Base-by-base conservation (phyloP, 2,329 filamentous ascomycete species). In the Colletotrichum cordylinicola region DNA sequence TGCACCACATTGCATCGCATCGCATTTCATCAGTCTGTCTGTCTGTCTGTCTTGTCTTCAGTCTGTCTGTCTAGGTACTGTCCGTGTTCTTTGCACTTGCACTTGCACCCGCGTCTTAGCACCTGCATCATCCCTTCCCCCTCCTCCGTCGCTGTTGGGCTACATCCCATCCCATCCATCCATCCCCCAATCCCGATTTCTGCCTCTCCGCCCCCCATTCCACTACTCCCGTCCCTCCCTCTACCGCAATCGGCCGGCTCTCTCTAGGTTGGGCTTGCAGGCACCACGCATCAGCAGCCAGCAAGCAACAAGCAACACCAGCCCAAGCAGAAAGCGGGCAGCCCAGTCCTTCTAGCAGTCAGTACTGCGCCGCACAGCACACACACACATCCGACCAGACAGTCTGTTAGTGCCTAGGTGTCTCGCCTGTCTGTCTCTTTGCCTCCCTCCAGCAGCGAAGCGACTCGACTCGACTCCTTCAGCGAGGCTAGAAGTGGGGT, bases 401-500 rank as follows among this genome's bases (percentile, higher is more conserved):
- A 64, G 60, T 16, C 27, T 31, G 27, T 18, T 33, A 61, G 58
- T 61, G 58, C 33, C 58, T 61, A 9, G n/a, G 56, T 33, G 43
- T 60, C 56, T 60, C n/a, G 56, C 9, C 31, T 18, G 56, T 33
- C 31, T 18, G 56, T 33, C 56, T 60, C 31, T 29, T 60, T 33
- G 43, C 43, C 58, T 61, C 58, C n/a, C 58, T 61, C 27, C 58
- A 29, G 39, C 65, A 67, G 65, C 55, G 16, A 24, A 43, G 67
- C 52, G 55, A 69, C 48, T 69, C 55, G 35, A 60, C 55, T 61
- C 55, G 35, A 61, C 35, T 76, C 74, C 69, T 75, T 67, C 78
- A 70, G 77, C 72, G 77, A 78, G 78, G 78, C 78, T 78, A 76
- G 72, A 77, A 78, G 78, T 79, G 78, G 78, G 78, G 78, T 79